Evolutionary conservation across 2,329 filamentous ascomycete species (phyloP), one percentile per base, ranked within the genome.

Genomic region (Sporothrix brasiliensis): DNA sequence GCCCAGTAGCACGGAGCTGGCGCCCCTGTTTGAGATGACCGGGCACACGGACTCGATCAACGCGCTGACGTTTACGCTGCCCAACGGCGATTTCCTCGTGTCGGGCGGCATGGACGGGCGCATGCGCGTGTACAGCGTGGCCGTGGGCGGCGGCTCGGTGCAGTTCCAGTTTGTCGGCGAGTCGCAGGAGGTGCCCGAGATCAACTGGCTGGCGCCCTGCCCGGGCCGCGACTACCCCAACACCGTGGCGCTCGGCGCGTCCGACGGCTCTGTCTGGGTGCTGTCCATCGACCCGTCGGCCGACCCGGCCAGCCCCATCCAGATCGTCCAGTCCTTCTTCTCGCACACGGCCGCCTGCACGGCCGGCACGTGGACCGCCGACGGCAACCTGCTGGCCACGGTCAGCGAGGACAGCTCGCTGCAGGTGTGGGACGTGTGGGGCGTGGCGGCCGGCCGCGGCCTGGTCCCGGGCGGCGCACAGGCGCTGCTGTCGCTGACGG

Each of bases 41-140:
- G 94, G 93, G 60, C 95, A 99, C 83, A 90, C 88, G 58, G 95
- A 99, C 82, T 95, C 91, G 16, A 90, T 99, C 78, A 97, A 95
- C 78, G 87, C 92, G 2, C 86, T 97, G 4, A 82, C 89, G 9
- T 99, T 97, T 80, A 96, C 94, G 0, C 83, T 91, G 58, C 94
- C 94, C 0, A 84, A 85, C 69, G 95, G 95, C 70, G 91, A 96
- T 70, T 95, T 92, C 77, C 85, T 96, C 16, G 85, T 95, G n/a
- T 93, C 91, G 6, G 95, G 89, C 6, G 95, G 94, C 9, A 82
- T 98, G 73, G 95, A 98, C 79, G 95, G 95, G 13, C 89, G 89
- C 73, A 78, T 99, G 75, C 87, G 91, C 73, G 89, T 89, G 16
- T 94, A 91, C 85, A 84, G 87, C 74, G 79, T 86, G 14, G 75